A percentile compares a stretch with the other conserved stretches of the same genome.
These are phyloP conservation scores for Amyloporia xantha DNA, from an alignment of 768 basidiomycete species.

Conservation along the genomic window DNA sequence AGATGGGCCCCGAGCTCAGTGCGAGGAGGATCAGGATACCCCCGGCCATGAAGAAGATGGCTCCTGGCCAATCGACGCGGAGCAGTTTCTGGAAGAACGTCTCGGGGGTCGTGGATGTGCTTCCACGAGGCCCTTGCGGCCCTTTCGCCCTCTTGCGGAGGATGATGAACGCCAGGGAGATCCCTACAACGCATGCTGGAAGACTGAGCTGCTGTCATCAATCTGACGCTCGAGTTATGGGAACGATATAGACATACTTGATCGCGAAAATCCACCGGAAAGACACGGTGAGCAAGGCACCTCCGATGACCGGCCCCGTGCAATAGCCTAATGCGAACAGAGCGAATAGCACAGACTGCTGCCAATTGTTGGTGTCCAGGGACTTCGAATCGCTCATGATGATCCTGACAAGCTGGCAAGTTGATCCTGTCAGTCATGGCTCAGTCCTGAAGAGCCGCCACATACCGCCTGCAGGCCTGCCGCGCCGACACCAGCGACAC, in stretches of 20 bases:
- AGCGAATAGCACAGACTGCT: slow-evolving; percentile 34
- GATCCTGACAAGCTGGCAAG: slow-evolving; percentile 33
- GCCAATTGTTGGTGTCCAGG: slow-evolving; percentile 36
- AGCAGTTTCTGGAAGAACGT: slow-evolving; percentile 24
- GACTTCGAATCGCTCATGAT: slow-evolving; percentile 38
- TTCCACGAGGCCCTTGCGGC: slow-evolving; percentile 11
- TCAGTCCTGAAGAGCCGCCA: slow-evolving; percentile 20
- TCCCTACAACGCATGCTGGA: slow-evolving; percentile 30
- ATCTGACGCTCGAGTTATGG: not conserved
- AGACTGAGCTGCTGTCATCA: slow-evolving; percentile 24
- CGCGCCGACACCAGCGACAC: slow-evolving; percentile 43
- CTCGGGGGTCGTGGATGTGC: slow-evolving; percentile 7
- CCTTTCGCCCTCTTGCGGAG: slow-evolving; percentile 29
- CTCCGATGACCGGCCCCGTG: slow-evolving; percentile 40
- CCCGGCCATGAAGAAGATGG: slow-evolving; percentile 34
- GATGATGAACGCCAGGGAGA: slow-evolving; percentile 35
- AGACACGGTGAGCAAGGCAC: slow-evolving; percentile 30
- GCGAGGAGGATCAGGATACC: slow-evolving; percentile 43
- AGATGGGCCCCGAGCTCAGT: slow-evolving; percentile 43
- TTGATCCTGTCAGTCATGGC: not conserved
- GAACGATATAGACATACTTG: slow-evolving; percentile 30
- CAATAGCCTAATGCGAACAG: slow-evolving; percentile 38
- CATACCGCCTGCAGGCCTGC: slow-evolving; percentile 35
- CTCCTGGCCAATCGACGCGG: slow-evolving; percentile 43
- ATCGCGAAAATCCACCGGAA: slow-evolving; percentile 54